Conservation (phyloP, 2,329 filamentous ascomycete species). For the Sporothrix mexicana region DNA sequence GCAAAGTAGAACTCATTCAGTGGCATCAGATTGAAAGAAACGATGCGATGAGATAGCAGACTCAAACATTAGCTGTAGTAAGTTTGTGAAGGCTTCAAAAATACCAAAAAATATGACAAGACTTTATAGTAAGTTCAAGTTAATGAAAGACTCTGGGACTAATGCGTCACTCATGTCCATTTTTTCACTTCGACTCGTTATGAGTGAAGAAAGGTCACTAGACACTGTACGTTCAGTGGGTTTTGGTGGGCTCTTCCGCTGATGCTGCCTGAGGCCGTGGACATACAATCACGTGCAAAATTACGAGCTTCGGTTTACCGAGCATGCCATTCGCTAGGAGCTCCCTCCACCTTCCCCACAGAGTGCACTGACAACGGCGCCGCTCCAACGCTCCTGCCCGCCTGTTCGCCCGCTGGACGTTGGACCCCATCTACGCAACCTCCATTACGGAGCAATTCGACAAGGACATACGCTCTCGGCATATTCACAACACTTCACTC, state of each 20-base stretch:
- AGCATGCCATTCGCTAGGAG: slow-evolving; percentile 34
- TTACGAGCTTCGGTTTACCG: slow-evolving; percentile 26
- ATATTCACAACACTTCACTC: background rate
- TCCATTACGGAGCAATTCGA: too few species aligned
- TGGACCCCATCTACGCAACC: background rate
- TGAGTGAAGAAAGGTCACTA: too few species aligned
- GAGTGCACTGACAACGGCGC: background rate
- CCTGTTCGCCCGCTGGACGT: slow-evolving; percentile 7
- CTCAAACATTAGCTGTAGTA: too few species aligned
- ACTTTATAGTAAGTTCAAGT: too few species aligned
- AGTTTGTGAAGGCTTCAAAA: too few species aligned
- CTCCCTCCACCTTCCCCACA: slow-evolving; percentile 6
- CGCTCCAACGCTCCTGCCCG: slow-evolving; percentile 14
- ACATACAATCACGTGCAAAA: slow-evolving; percentile 12
- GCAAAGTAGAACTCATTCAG: background rate
- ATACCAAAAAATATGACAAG: too few species aligned
- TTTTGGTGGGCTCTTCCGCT: background rate
- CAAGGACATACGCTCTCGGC: background rate
- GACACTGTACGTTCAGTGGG: background rate
- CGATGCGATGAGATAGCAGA: too few species aligned
- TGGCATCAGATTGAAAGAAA: too few species aligned
- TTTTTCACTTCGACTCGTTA: too few species aligned
- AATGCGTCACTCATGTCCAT: too few species aligned
- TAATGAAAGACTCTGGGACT: too few species aligned
- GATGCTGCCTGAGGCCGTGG: slow-evolving; percentile 33